phyloP scores from a whole-genome alignment of 2,329 filamentous ascomycete genomes.

The Grosmannia serpens region DNA sequence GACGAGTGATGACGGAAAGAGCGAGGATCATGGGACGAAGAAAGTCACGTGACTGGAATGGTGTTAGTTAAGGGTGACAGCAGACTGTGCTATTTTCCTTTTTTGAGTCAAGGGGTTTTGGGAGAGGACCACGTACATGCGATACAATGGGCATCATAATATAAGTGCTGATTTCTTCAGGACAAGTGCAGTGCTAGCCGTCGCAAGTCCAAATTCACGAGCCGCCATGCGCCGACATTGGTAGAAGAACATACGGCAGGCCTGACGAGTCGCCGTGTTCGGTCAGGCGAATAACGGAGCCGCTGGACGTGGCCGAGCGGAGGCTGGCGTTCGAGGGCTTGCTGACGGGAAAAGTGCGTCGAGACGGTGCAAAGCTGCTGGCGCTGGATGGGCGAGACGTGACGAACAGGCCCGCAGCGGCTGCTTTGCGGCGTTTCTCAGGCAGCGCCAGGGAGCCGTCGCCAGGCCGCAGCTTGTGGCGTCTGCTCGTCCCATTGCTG shows the following conservation, averaged over 20 bases:
- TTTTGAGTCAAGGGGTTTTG: too few relatives aligned
- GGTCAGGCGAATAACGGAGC: conserved; percentile 38
- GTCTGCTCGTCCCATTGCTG: not conserved
- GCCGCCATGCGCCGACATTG: not conserved
- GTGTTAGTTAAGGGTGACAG: too few relatives aligned
- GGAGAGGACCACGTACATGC: too few relatives aligned
- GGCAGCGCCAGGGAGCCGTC: not conserved
- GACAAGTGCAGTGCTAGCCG: too few relatives aligned
- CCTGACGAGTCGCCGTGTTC: conserved; percentile 21
- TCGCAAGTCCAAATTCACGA: not conserved
- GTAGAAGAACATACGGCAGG: conserved; percentile 27
- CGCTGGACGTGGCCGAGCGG: conserved; percentile 25
- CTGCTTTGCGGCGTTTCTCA: not conserved
- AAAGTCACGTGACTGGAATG: too few relatives aligned
- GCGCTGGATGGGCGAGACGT: conserved; percentile 15
- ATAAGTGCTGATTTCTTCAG: too few relatives aligned
- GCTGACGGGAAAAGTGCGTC: conserved; percentile 26
- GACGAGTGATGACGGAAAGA: too few relatives aligned
- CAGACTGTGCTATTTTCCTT: too few relatives aligned
- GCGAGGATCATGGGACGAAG: too few relatives aligned
- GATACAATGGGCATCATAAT: too few relatives aligned
- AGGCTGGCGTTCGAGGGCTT: conserved; percentile 28
- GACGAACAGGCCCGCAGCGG: not conserved
- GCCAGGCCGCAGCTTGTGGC: not conserved
- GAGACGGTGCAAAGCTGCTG: conserved; percentile 30